Evolutionary conservation across 2,329 filamentous ascomycete species (phyloP), one percentile per base, ranked within the genome.

Genomic region (Fusarium burgessii): DNA sequence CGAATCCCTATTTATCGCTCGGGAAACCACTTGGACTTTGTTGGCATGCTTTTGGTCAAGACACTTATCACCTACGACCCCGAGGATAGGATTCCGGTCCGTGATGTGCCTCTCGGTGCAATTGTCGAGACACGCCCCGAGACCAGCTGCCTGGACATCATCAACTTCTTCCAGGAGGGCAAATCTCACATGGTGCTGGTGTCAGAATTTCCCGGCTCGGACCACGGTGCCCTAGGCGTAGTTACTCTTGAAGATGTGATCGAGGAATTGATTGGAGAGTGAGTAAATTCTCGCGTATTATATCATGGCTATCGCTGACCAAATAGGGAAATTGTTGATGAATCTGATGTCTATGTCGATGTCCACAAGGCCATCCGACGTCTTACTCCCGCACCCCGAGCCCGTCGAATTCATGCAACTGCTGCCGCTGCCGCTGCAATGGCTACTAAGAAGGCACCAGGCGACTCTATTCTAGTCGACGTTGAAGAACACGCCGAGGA

Each of bases 131-230:
- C 96, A 0, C 90, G 93, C 13, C 94, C 96, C 0, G 94, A 98
- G 78, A 99, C 96, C 1, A 98, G 95, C 83, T 99, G 96, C 79
- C 83, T 99, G 60, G 96, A 99, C 80, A 98, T 99, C 77, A 94
- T 99, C 83, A 99, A 99, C 83, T 99, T 98, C 82, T 99, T 99
- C 84, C 96, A 99, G 81, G 96, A 99, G 84, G 96, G 96, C 76
- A 99, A 99, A 80, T 97, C 95, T 3, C 96, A 99, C 81, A 97
- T 99, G 95, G 95, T 98, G 1, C 85, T 99, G 32, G 96, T 98
- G 12, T 98, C 95, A 0, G 93, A 97, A 77, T 87, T 82, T 35
- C 96, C 96, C 2, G 95, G 95, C n/a, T 93, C 97, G 72, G 91
- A 97, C 76, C 91, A 93, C 76, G 96, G 96, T 47, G 94, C 95